Conservation (phyloP, 2,329 filamentous ascomycete species). For the Scedosporium apiospermum region DNA sequence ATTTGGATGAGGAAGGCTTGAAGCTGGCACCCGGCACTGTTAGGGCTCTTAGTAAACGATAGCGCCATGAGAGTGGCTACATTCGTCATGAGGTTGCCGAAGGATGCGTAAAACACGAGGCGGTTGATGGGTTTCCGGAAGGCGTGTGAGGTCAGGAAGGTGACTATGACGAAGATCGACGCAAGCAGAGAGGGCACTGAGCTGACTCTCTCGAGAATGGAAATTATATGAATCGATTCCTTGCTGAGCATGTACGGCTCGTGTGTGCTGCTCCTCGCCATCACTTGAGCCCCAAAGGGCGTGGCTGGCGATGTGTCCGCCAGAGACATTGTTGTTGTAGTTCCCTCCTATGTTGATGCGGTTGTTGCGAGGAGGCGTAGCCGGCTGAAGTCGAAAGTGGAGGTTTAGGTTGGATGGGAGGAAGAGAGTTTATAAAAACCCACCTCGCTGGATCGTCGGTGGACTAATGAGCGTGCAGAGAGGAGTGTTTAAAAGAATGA, state of each 20-base stretch:
- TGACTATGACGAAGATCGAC: conserved; percentile 61
- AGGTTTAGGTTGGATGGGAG: not conserved
- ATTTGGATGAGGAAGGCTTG: conserved; percentile 77
- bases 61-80: conserved; percentile 66
- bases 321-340: not conserved
- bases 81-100: conserved; percentile 72
- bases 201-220: conserved; percentile 54
- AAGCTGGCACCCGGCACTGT: conserved; percentile 53
- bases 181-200: conserved; percentile 64
- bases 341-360: not conserved
- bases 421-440: not conserved
- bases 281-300: not conserved
- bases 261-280: not conserved
- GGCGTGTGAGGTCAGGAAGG: conserved; percentile 55
- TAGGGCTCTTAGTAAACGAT: conserved; percentile 39
- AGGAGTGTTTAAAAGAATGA: not conserved
- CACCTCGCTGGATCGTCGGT: not conserved
- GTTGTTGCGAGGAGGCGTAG: not conserved
- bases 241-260: not conserved
- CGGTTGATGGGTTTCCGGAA: conserved; percentile 86
- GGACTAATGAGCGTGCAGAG: not conserved
- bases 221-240: conserved; percentile 39
- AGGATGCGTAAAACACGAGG: conserved; percentile 73
- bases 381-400: not conserved
- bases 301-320: not conserved